These are phyloP conservation scores for Mycena olivaceomarginata DNA, from an alignment of 768 basidiomycete genomes.

Conservation along the genomic window DNA sequence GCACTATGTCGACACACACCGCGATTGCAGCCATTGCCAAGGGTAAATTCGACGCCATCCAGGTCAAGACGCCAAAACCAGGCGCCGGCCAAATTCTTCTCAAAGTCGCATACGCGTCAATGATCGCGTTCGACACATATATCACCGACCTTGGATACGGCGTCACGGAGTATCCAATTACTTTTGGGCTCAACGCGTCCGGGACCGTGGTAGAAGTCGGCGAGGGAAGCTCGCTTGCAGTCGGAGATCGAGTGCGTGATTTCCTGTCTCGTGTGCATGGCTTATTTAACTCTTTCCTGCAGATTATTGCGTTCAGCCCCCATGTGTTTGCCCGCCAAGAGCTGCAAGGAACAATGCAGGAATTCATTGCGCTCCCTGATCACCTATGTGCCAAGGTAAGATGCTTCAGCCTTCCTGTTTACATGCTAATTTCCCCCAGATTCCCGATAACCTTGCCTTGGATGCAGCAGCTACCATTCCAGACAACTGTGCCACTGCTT, in stretches of 20 bases:
- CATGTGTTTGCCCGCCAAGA: slow-evolving; percentile 42
- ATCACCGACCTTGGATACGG: neutral
- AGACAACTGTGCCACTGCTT: slow-evolving; percentile 64
- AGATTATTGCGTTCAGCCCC: slow-evolving; percentile 48
- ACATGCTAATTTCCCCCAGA: slow-evolving; percentile 49
- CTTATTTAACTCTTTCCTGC: neutral
- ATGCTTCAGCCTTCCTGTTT: neutral
- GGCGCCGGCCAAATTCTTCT: neutral
- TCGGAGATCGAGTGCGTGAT: neutral
- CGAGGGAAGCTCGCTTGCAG: neutral
- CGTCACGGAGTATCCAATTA: neutral
- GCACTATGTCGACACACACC: neutral
- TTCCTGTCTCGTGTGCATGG: neutral
- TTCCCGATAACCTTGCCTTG: slow-evolving; percentile 63
- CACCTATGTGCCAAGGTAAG: slow-evolving; percentile 60
- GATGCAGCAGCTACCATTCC: slow-evolving; percentile 62
- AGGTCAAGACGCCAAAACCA: neutral
- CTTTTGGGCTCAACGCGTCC: neutral
- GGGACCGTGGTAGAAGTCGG: neutral
- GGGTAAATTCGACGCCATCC: neutral
- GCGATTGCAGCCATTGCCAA: neutral
- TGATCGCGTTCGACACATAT: neutral
- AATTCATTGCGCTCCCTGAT: slow-evolving; percentile 41
- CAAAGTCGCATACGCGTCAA: neutral
- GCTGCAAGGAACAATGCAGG: slow-evolving; percentile 40